Conservation (phyloP, 1,284 basidiomycete species). For the Austroboletus novae-zelandiae region DNA sequence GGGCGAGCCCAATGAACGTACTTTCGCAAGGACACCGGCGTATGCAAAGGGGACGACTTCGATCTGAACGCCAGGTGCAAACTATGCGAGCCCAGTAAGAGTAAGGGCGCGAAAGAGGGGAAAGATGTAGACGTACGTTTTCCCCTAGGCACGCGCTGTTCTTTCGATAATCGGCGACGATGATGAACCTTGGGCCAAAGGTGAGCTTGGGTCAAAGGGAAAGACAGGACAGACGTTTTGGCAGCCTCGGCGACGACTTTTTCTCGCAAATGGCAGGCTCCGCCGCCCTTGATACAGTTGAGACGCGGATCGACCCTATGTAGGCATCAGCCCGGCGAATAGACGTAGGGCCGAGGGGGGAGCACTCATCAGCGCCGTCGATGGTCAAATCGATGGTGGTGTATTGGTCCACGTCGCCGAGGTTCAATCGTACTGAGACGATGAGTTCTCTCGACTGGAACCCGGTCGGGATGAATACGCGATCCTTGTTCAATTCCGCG, state of each 20-base stretch:
- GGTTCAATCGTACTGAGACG: slow-evolving; percentile 71
- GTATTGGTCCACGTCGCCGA: slow-evolving; percentile 94
- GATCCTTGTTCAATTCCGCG: slow-evolving; percentile 66
- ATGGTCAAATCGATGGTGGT: slow-evolving; percentile 92
- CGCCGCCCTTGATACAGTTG: slow-evolving; percentile 97
- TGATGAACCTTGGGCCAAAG: slow-evolving; percentile 63
- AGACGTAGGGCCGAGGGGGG: slow-evolving; percentile 6
- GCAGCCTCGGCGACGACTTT: slow-evolving; percentile 99
- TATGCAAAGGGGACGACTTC: slow-evolving; percentile 98
- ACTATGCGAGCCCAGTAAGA: slow-evolving; percentile 46
- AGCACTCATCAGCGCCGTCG: slow-evolving; percentile 96
- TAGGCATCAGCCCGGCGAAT: background rate
- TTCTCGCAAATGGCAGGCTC: slow-evolving; percentile 94
- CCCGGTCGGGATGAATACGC: slow-evolving; percentile 91
- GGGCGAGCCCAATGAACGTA: slow-evolving; percentile 46
- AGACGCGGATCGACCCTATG: slow-evolving; percentile 81
- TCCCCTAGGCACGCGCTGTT: slow-evolving; percentile 85
- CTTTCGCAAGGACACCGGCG: slow-evolving; percentile 74
- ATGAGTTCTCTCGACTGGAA: slow-evolving; percentile 98
- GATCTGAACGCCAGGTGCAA: slow-evolving; percentile 87
- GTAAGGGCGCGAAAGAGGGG: background rate
- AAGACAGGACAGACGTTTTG: slow-evolving; percentile 50
- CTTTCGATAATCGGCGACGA: slow-evolving; percentile 97
- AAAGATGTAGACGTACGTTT: slow-evolving; percentile 53
- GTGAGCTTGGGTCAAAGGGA: background rate